Evolutionary conservation across 2,329 filamentous ascomycete genomes (phyloP).

Genomic region (Chaetoscypha palmicola): DNA sequence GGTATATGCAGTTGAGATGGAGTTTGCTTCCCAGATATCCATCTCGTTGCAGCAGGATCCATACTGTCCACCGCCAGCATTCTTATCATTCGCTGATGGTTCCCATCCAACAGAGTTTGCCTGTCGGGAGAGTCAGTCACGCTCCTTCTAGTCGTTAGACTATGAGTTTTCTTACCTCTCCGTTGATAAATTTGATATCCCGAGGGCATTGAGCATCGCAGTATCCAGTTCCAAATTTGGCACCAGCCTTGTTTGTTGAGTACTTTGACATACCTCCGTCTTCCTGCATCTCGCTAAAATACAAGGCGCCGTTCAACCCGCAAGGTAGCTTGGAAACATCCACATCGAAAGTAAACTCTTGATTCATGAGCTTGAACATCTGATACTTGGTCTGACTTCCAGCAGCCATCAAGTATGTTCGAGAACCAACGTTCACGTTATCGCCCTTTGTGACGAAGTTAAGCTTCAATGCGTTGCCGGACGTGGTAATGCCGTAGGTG

Average conservation of each 20-base stretch:
- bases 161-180: slow-evolving; percentile 33
- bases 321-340: slow-evolving; percentile 64
- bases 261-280: slow-evolving; percentile 52
- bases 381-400: slow-evolving; percentile 51
- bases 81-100: slow-evolving; percentile 41
- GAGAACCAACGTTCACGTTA: slow-evolving; percentile 43
- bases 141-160: background rate
- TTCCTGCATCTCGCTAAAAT: slow-evolving; percentile 56
- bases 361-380: slow-evolving; percentile 56
- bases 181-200: slow-evolving; percentile 48
- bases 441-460: slow-evolving; percentile 49
- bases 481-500: slow-evolving; percentile 50
- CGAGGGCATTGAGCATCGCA: slow-evolving; percentile 53
- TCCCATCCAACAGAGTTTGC: slow-evolving; percentile 50
- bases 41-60: slow-evolving; percentile 63
- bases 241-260: slow-evolving; percentile 49
- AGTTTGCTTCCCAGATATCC: slow-evolving; percentile 62
- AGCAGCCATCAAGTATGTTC: slow-evolving; percentile 59
- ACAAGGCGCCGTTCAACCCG: slow-evolving; percentile 66
- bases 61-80: slow-evolving; percentile 44
- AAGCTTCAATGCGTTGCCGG: slow-evolving; percentile 45
- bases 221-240: slow-evolving; percentile 56
- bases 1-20: slow-evolving; percentile 49
- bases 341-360: slow-evolving; percentile 68
- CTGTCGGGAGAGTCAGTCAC: slow-evolving; percentile 24